A percentile compares a stretch with the other conserved stretches of the same genome.
phyloP scores from a whole-genome alignment of 305 asterid genomes.

The Petunia hybrid region DNA sequence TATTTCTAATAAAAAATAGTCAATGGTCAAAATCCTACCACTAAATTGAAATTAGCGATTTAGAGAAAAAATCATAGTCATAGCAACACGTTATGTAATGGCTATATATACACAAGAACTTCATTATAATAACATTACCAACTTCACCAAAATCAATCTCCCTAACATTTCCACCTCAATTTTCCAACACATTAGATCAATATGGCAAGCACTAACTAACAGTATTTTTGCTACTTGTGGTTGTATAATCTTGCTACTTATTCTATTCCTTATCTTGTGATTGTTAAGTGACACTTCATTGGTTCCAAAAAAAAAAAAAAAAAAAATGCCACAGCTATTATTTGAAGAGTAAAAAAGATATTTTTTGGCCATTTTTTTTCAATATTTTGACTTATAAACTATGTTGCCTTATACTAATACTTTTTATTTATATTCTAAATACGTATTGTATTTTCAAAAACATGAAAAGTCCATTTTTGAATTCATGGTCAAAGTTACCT shows the following conservation, averaged over 20 bases:
- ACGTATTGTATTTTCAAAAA: no score
- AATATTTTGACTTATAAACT: no score
- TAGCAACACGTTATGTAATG: background rate
- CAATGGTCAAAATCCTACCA: constrained; percentile 22
- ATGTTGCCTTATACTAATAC: no score
- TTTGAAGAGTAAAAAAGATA: no score
- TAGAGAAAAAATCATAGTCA: background rate
- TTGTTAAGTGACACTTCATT: no score
- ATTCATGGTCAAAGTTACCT: no score
- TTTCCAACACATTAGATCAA: background rate
- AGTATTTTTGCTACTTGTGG: background rate
- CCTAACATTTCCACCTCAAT: background rate
- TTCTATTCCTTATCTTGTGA: background rate
- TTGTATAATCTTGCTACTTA: constrained; percentile 15
- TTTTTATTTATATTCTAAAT: no score
- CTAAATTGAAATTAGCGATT: constrained; percentile 7
- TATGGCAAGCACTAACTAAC: background rate
- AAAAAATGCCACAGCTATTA: no score
- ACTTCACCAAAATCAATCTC: background rate
- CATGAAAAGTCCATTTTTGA: no score
- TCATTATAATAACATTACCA: background rate
- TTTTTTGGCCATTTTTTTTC: no score
- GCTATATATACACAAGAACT: constrained; percentile 2
- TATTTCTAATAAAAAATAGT: background rate
- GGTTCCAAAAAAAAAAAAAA: no score